phyloP scores from a whole-genome alignment of 352 stramenopile genomes.

The Pythium insidiosum region DNA sequence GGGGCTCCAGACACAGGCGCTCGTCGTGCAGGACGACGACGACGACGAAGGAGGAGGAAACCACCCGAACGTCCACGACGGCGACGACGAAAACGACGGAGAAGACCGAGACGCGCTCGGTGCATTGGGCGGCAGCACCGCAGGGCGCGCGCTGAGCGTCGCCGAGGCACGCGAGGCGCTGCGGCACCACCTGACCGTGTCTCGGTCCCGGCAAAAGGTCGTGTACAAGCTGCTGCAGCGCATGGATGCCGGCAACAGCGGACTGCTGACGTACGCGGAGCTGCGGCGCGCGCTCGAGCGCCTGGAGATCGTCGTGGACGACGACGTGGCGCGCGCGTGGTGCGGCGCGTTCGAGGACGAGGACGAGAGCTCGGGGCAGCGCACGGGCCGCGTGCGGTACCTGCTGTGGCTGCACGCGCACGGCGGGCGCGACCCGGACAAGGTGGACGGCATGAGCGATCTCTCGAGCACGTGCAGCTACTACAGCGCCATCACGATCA shows the following conservation, averaged over 20 bases:
- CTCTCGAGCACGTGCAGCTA: constrained; percentile 73
- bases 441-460: constrained; percentile 52
- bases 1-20: constrained; percentile 35
- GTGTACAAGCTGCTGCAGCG: constrained; percentile 57
- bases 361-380: constrained; percentile 30
- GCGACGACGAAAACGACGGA: constrained; percentile 5
- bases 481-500: constrained; percentile 66
- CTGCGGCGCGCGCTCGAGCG: constrained; percentile 52
- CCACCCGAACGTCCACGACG: no score
- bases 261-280: constrained; percentile 46
- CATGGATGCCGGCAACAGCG: constrained; percentile 46
- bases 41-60: no score
- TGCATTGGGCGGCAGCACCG: constrained; percentile 6
- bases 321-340: constrained; percentile 27
- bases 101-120: constrained; percentile 6
- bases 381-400: constrained; percentile 46
- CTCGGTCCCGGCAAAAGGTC: constrained; percentile 27
- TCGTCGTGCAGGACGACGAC: constrained; percentile 56
- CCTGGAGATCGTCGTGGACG: constrained; percentile 36
- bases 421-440: constrained; percentile 56
- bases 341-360: constrained; percentile 45
- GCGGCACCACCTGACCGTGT: constrained; percentile 41
- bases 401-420: constrained; percentile 51
- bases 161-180: constrained; percentile 41
- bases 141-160: constrained; percentile 17